A percentile compares a stretch with the other conserved stretches of the same genome.
Conservation (phyloP, 23 red algal genomes). For the Agarophyton chilense region DNA sequence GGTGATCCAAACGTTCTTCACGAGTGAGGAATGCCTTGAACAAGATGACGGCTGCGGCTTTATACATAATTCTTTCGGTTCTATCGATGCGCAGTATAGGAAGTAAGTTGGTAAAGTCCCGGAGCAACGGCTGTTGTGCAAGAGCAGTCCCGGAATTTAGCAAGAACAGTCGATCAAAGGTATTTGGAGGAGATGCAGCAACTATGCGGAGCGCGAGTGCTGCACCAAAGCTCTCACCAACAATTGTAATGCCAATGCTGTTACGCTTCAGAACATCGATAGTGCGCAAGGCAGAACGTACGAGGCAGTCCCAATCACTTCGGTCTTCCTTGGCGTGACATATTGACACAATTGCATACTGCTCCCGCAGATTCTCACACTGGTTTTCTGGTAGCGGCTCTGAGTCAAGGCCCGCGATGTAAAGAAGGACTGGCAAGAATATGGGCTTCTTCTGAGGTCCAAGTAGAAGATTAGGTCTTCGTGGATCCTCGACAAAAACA, state of each 20-base stretch:
- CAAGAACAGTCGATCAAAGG: conserved; percentile 15
- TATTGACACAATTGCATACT: conserved; percentile 13
- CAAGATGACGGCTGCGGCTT: conserved; percentile 26
- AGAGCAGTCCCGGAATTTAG: conserved; percentile 62
- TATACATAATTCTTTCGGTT: conserved; percentile 33
- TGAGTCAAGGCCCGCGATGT: conserved; percentile 50
- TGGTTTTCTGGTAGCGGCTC: conserved; percentile 29
- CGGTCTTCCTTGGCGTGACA: background rate
- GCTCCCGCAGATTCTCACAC: background rate
- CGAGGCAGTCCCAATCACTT: conserved; percentile 27
- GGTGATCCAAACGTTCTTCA: conserved; percentile 21
- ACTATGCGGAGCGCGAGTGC: conserved; percentile 55
- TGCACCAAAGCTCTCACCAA: conserved; percentile 72
- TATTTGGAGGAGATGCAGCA: conserved; percentile 29
- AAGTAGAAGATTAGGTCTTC: background rate
- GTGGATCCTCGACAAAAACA: conserved; percentile 21
- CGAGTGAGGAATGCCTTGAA: conserved; percentile 34
- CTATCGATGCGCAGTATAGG: conserved; percentile 42
- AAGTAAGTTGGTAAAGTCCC: conserved; percentile 3
- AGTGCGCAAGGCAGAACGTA: background rate
- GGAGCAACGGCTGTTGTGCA: background rate
- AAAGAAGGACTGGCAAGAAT: conserved; percentile 29
- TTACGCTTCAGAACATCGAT: background rate
- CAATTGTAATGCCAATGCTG: conserved; percentile 1
- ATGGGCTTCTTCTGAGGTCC: background rate